Base-by-base conservation (phyloP, 371 early-diverging fungal species). In the Mortierella sp. region DNA sequence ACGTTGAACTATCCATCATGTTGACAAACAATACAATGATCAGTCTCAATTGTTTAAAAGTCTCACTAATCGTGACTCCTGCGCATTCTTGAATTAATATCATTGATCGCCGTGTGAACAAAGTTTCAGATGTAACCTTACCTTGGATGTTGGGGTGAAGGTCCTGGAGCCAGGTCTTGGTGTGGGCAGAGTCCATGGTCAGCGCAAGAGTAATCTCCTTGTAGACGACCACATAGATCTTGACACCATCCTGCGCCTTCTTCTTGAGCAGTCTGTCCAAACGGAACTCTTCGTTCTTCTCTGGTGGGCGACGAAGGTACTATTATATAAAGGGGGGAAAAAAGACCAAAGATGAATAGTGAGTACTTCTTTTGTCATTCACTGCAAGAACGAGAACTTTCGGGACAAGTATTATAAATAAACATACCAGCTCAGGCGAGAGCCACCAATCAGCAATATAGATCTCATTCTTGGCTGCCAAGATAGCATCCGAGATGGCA, bases 381-480 rank as follows among this genome's bases (percentile, higher is more conserved):
- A 50, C 42, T 38, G 42, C 3, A 65, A 77, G 19, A 3, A 52
- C 14, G 9, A 34, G 34, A 24, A 21, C 19, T 28, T 19, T 63
- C 26, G 28, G 38, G 24, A 38, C 24, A 60, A n/a, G 9, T 0
- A 10, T 0, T 21, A 21, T 24, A 26, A 31, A 34, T 7, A 21
- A 42, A 74, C 57, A 89, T 91, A 93, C 94, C 91, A 96, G 78
- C 76, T 96, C 95, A 28, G 97, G 97, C 28, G 94, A 91, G 42
- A 97, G 89, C 96, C 98, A 98, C 99, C 99, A 98, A 88, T 97
- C 98, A 50, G 92, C 92, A 80, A 98, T 97, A 86, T 95, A 97
- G 70, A 98, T 95, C 77, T 90, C 91, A 45, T 92, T 90, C 47
- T 92, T 91, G 54, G 98, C 97, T 44, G 90, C 89, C 78, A 93